phyloP scores from a whole-genome alignment of 169 alveolate species.

The Eimeria acervulina region DNA sequence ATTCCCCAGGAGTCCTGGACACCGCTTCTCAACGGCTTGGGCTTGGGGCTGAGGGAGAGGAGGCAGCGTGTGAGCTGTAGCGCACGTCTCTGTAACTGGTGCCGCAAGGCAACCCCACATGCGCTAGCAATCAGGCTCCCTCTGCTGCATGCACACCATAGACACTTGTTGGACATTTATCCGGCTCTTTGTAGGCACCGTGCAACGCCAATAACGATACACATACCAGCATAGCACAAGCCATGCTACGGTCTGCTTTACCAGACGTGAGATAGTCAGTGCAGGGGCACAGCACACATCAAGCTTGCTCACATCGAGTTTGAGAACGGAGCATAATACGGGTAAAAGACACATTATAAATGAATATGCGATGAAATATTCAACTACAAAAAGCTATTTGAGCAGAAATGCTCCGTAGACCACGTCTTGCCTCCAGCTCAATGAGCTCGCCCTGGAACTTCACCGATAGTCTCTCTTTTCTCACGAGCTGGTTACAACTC shows the following conservation, averaged over 20 bases:
- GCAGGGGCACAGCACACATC: background rate
- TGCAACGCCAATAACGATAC: no score
- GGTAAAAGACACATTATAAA: background rate
- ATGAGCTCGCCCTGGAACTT: background rate
- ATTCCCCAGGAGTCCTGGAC: background rate
- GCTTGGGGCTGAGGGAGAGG: background rate
- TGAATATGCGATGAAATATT: background rate
- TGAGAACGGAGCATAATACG: background rate
- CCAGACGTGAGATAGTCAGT: no score
- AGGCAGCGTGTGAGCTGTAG: no score
- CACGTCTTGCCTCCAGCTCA: background rate
- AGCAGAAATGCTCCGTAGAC: background rate
- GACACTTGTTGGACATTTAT: no score
- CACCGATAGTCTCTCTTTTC: background rate
- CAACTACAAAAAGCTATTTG: background rate
- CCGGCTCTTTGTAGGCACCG: no score
- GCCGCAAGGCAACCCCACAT: no score
- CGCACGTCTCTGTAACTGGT: no score
- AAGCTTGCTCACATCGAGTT: no score
- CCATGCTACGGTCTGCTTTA: no score
- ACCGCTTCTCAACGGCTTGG: background rate
- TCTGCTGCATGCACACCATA: no score
- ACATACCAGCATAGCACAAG: no score
- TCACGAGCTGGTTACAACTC: background rate
- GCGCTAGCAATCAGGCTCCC: no score